Conservation (phyloP, 305 asterid genomes). For the Petunia hybrid region DNA sequence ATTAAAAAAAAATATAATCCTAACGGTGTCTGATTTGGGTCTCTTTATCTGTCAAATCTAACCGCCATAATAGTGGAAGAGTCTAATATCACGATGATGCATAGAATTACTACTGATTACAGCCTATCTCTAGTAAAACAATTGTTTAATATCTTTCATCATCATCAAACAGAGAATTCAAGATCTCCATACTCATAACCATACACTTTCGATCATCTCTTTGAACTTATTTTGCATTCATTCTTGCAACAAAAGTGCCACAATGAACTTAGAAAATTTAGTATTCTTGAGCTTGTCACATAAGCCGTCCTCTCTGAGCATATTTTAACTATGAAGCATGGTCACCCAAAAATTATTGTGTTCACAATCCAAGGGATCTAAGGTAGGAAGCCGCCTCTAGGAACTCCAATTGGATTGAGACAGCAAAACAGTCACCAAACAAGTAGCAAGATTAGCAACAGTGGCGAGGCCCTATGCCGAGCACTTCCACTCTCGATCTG, state of each 20-base stretch:
- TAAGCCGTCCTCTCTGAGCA: background rate
- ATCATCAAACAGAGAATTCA: background rate
- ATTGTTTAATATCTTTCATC: background rate
- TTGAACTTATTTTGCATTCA: background rate
- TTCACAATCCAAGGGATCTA: background rate
- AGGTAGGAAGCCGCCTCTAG: background rate
- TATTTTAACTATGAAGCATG: constrained; percentile 3
- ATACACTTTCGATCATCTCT: background rate
- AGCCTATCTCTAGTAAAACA: background rate
- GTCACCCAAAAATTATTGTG: background rate
- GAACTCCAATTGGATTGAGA: background rate
- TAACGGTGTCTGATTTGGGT: background rate
- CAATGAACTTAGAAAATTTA: background rate
- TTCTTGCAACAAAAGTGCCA: constrained; percentile 11
- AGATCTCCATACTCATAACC: constrained; percentile 13
- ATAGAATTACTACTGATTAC: background rate
- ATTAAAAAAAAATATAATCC: background rate
- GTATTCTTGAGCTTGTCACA: background rate
- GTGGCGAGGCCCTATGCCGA: background rate
- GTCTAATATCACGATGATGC: background rate
- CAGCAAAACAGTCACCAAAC: background rate
- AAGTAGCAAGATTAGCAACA: background rate
- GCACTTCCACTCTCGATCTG: background rate
- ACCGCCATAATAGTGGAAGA: background rate
- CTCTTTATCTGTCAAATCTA: background rate